Conservation (phyloP, 129 eudicot genomes). For the Saposhnikovia divaricata region DNA sequence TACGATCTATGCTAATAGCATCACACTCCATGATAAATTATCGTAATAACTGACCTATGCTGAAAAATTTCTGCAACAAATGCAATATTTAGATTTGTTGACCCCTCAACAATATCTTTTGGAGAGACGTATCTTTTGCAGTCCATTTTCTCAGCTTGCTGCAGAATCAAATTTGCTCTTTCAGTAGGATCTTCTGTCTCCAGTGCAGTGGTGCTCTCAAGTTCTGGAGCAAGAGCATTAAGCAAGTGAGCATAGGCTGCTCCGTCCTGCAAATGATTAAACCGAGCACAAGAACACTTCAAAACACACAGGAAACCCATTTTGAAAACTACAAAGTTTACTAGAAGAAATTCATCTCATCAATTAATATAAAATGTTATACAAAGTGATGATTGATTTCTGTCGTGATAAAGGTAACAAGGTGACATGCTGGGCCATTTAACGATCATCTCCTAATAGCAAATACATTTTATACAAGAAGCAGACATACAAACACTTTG, state of each 20-base stretch:
- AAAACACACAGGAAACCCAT: background rate
- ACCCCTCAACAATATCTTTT: slow-evolving; percentile 57
- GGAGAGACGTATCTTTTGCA: slow-evolving; percentile 58
- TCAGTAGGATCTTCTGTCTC: slow-evolving; percentile 52
- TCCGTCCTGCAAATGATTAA: slow-evolving; percentile 36
- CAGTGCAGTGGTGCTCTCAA: slow-evolving; percentile 33
- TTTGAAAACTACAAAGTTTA: background rate
- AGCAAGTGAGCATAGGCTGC: slow-evolving; percentile 64
- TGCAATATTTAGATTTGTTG: slow-evolving; percentile 60
- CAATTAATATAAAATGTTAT: background rate
- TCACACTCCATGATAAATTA: background rate
- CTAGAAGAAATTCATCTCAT: background rate
- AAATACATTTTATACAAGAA: background rate
- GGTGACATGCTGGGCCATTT: background rate
- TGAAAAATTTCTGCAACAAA: slow-evolving; percentile 67
- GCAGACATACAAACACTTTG: background rate
- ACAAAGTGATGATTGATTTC: background rate
- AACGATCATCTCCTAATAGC: background rate
- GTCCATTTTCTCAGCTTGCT: slow-evolving; percentile 61
- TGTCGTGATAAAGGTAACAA: background rate
- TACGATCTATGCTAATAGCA: background rate
- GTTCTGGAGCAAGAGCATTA: slow-evolving; percentile 66
- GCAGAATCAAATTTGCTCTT: slow-evolving; percentile 51
- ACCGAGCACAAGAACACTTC: background rate
- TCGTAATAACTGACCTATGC: slow-evolving; percentile 31